A percentile compares a stretch with the other conserved stretches of the same genome.
Evolutionary conservation across 2,329 filamentous ascomycete species (phyloP).

Genomic region (Alternaria sp.): DNA sequence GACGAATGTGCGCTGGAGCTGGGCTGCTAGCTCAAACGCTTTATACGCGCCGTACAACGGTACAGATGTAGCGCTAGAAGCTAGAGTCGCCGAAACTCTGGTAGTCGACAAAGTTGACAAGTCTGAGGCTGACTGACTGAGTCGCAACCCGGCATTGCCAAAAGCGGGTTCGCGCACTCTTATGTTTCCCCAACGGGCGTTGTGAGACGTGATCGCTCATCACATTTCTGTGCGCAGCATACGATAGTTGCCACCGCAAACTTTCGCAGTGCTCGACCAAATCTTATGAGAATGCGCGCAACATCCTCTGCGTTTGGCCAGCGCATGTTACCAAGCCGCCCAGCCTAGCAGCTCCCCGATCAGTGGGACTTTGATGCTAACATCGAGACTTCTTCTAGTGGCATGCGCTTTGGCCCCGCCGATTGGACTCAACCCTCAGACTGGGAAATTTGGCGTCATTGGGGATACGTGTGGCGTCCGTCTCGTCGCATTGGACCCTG

Average conservation of each 20-base stretch:
- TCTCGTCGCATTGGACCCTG: background rate
- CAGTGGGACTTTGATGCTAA: background rate
- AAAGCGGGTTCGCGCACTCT: background rate
- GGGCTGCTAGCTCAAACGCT: background rate
- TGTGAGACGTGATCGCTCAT: background rate
- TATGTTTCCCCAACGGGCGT: background rate
- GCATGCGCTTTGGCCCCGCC: background rate
- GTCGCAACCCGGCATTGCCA: background rate
- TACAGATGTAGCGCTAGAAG: background rate
- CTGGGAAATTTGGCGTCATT: background rate
- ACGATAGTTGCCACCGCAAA: background rate
- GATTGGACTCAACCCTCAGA: constrained; percentile 4
- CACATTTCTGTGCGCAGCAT: background rate
- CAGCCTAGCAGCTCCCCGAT: background rate
- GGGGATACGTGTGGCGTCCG: background rate
- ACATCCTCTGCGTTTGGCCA: background rate
- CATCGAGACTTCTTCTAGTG: constrained; percentile 2
- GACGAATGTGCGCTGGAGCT: background rate
- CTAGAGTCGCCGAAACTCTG: background rate
- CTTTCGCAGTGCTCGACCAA: background rate
- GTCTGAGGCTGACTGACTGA: background rate
- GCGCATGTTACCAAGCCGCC: background rate
- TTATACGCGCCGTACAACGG: background rate
- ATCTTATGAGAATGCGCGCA: background rate
- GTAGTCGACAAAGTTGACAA: background rate